phyloP scores from a whole-genome alignment of 2,329 filamentous ascomycete genomes.

The Thyridium curvatum region DNA sequence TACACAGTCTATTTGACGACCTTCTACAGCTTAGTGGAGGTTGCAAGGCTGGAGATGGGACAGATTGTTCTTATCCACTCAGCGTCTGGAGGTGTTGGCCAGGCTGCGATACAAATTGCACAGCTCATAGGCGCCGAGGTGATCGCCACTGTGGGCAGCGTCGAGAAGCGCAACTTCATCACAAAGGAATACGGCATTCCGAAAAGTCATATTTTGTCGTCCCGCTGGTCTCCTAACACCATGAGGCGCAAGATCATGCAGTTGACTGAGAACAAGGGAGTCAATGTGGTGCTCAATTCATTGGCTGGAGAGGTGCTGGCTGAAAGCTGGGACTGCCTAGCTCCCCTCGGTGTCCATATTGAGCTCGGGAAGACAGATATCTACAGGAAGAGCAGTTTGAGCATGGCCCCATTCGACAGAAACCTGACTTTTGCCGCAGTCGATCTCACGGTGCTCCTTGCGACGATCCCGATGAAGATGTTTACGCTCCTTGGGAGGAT shows the following conservation, averaged over 20 bases:
- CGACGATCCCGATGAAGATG: no score
- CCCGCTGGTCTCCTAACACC: constrained; percentile 3
- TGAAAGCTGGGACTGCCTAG: constrained; percentile 20
- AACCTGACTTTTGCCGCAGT: constrained; percentile 7
- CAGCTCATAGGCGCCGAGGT: constrained; percentile 27
- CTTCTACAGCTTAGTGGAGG: constrained; percentile 28
- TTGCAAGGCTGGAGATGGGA: constrained; percentile 17
- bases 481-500: no score
- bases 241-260: neutral
- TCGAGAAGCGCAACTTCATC: constrained; percentile 32
- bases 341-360: constrained; percentile 20
- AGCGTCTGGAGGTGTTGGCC: constrained; percentile 33
- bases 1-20: constrained; percentile 31
- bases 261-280: neutral
- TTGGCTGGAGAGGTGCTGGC: constrained; percentile 15
- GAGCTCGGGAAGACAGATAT: constrained; percentile 24
- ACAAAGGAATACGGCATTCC: constrained; percentile 28
- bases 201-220: constrained; percentile 27
- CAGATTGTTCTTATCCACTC: constrained; percentile 33
- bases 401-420: constrained; percentile 25
- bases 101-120: constrained; percentile 34
- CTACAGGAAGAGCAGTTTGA: constrained; percentile 19
- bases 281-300: constrained; percentile 4
- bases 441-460: no score
- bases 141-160: constrained; percentile 32